Conservation (phyloP, 495 filamentous ascomycete species). For the Cercophora samala region DNA sequence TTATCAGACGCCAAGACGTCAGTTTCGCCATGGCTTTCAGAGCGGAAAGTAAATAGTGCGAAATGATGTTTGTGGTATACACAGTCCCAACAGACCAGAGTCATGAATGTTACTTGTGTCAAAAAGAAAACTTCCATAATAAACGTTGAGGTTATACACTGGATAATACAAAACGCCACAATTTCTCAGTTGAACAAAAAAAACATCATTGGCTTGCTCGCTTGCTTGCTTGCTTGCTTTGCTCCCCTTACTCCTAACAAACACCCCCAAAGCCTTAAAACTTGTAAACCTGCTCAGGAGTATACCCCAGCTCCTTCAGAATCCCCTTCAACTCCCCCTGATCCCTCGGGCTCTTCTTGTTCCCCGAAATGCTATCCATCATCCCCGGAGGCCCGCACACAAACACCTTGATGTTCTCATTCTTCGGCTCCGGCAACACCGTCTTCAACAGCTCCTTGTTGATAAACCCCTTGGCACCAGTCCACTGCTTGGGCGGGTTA, state of each 20-base stretch:
- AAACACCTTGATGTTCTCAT: constrained; percentile 89
- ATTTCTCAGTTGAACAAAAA: neutral
- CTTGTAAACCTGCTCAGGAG: constrained; percentile 94
- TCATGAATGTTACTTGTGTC: too few species aligned
- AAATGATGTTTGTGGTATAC: neutral
- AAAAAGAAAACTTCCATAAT: neutral
- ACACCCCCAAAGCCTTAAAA: constrained; percentile 58
- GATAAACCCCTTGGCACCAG: constrained; percentile 70
- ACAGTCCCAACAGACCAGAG: too few species aligned
- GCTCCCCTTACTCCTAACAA: constrained; percentile 12
- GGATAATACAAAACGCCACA: neutral
- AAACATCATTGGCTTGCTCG: neutral
- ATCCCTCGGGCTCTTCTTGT: constrained; percentile 82
- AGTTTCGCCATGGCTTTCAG: constrained; percentile 18
- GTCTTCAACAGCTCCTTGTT: constrained; percentile 89
- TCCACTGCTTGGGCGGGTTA: constrained; percentile 78
- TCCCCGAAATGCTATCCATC: constrained; percentile 89
- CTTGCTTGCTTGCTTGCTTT: constrained; percentile 2
- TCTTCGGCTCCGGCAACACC: constrained; percentile 83
- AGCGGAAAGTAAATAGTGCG: neutral
- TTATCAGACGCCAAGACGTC: constrained; percentile 24
- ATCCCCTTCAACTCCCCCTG: constrained; percentile 85
- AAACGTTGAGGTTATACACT: neutral
- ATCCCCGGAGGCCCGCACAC: constrained; percentile 84
- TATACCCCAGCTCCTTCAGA: constrained; percentile 88